These are phyloP conservation scores for Aspergillus ochraceus DNA, from an alignment of 2,329 filamentous ascomycete species.

Conservation along the genomic window DNA sequence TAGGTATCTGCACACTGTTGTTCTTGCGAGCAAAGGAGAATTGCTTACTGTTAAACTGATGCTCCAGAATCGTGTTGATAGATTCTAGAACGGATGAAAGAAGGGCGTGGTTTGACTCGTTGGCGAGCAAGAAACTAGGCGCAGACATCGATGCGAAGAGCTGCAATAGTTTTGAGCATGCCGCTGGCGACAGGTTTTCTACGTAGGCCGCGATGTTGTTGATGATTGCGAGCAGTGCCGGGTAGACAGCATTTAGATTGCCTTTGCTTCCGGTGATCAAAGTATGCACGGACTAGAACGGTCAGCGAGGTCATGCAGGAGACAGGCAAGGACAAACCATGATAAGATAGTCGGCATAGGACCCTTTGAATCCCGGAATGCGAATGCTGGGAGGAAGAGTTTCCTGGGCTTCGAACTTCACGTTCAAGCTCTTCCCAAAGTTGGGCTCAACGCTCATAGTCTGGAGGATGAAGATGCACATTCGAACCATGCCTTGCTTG, in stretches of 20 bases:
- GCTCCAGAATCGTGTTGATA: conserved; percentile 85
- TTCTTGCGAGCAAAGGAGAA: neutral
- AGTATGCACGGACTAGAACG: conserved; percentile 75
- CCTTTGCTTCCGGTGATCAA: conserved; percentile 90
- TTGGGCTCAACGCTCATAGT: conserved; percentile 90
- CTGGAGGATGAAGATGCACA: conserved; percentile 97
- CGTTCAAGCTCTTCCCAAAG: conserved; percentile 88
- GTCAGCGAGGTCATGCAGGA: conserved; percentile 6
- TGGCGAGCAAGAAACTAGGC: conserved; percentile 86
- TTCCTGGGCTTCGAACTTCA: conserved; percentile 83
- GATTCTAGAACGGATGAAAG: conserved; percentile 82
- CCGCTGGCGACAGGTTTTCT: conserved; percentile 70
- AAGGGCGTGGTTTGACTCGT: conserved; percentile 84
- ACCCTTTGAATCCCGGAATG: conserved; percentile 80
- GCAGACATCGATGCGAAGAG: conserved; percentile 91
- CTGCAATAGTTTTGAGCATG: conserved; percentile 80
- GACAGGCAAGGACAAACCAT: conserved; percentile 54
- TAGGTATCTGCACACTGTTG: neutral
- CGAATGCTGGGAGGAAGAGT: conserved; percentile 79
- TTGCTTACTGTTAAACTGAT: conserved; percentile 72
- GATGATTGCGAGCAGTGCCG: conserved; percentile 85
- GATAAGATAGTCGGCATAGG: conserved; percentile 91
- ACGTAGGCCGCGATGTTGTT: conserved; percentile 89
- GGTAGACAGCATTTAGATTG: conserved; percentile 86
- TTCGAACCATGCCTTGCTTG: conserved; percentile 88